Evolutionary conservation across 2,329 filamentous ascomycete genomes (phyloP).

Genomic region (Orbilia javanica): DNA sequence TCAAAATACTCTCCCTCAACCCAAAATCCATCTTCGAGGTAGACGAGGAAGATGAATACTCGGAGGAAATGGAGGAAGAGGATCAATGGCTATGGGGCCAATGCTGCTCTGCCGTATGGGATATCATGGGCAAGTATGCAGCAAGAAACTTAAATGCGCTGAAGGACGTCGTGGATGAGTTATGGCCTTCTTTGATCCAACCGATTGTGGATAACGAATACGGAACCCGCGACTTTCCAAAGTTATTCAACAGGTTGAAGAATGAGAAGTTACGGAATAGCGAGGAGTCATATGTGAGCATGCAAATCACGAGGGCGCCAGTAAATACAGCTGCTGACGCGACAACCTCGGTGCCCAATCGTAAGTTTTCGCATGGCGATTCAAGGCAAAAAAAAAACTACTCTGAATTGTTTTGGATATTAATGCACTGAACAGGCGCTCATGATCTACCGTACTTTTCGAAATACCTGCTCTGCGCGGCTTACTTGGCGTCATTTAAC

Average conservation of each 20-base stretch:
- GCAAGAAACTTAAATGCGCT: slow-evolving; percentile 83
- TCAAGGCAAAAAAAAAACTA: not conserved
- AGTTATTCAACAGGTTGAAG: slow-evolving; percentile 74
- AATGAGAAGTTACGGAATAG: slow-evolving; percentile 61
- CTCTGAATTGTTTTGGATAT: not conserved
- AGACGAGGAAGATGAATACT: slow-evolving; percentile 64
- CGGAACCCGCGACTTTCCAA: slow-evolving; percentile 83
- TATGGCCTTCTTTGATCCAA: slow-evolving; percentile 87
- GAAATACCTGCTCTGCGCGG: slow-evolving; percentile 79
- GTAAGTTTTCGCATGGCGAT: slow-evolving; percentile 17
- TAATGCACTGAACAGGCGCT: slow-evolving; percentile 61
- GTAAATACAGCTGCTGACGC: not conserved
- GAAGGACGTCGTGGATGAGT: slow-evolving; percentile 75
- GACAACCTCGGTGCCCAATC: not conserved
- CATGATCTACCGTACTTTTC: slow-evolving; percentile 77
- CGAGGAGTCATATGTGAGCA: slow-evolving; percentile 36
- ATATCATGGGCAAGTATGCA: slow-evolving; percentile 83
- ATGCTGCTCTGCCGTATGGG: slow-evolving; percentile 87
- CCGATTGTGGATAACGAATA: slow-evolving; percentile 82
- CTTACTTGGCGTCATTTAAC: slow-evolving; percentile 86
- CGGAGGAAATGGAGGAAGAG: slow-evolving; percentile 68
- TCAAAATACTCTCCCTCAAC: slow-evolving; percentile 77
- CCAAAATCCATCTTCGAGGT: slow-evolving; percentile 62
- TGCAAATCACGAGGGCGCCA: slow-evolving; percentile 38
- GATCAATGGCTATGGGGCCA: slow-evolving; percentile 76